Percentiles rank a stretch among this genome's conserved stretches.
Conservation (phyloP, 1,284 basidiomycete genomes). For the Apiotrichum akiyoshidainum region DNA sequence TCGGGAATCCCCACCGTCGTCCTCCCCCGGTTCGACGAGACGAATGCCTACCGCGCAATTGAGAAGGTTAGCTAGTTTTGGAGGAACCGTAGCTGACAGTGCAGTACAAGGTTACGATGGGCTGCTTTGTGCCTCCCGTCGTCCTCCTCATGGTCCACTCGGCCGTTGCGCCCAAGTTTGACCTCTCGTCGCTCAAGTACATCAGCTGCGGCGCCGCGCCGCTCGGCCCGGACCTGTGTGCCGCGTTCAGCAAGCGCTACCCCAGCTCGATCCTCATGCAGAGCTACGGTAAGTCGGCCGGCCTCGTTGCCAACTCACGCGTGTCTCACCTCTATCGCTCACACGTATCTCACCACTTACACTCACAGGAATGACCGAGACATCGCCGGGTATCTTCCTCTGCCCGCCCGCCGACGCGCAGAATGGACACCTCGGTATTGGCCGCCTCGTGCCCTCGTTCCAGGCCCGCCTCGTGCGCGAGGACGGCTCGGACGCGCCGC, state of each 20-base stretch:
- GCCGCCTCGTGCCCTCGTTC: slow-evolving; percentile 70
- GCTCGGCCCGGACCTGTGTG: slow-evolving; percentile 54
- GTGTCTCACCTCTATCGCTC: too few relatives aligned
- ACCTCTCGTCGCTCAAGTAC: slow-evolving; percentile 61
- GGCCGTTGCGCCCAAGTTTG: slow-evolving; percentile 63
- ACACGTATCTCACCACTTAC: too few relatives aligned
- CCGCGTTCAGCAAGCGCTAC: slow-evolving; percentile 20
- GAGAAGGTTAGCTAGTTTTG: too few relatives aligned
- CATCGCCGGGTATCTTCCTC: slow-evolving; percentile 45
- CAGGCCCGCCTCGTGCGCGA: slow-evolving; percentile 64
- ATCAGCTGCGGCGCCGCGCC: slow-evolving; percentile 80
- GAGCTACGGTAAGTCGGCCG: slow-evolving; percentile 31
- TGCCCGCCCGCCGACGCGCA: slow-evolving; percentile 34
- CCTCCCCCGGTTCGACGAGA: slow-evolving; percentile 40
- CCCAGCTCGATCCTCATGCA: slow-evolving; percentile 34
- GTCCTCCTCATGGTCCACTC: slow-evolving; percentile 57
- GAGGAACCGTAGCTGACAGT: background rate
- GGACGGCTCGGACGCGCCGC: slow-evolving; percentile 51
- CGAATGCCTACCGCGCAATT: too few relatives aligned
- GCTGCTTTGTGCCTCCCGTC: slow-evolving; percentile 78
- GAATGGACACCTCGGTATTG: slow-evolving; percentile 61
- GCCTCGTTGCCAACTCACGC: too few relatives aligned
- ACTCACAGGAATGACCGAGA: slow-evolving; percentile 47
- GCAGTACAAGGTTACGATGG: slow-evolving; percentile 60
- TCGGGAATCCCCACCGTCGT: slow-evolving; percentile 63